Evolutionary conservation across 1,284 basidiomycete genomes (phyloP).

Genomic region (Hemileia vastatrix): DNA sequence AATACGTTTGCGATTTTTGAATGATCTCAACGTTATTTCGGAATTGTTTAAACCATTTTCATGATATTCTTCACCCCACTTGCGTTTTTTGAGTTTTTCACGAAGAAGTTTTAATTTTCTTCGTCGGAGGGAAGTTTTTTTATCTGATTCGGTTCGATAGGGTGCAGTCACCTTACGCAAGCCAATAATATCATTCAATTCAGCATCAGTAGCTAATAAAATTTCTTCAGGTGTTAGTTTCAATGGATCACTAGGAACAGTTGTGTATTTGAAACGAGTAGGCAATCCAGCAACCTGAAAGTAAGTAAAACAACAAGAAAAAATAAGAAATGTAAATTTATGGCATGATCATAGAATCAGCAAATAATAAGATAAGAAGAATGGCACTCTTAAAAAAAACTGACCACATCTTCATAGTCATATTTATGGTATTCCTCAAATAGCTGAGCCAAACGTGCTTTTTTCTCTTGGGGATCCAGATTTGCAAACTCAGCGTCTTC

Average conservation of each 20-base stretch:
- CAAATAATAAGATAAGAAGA: neutral
- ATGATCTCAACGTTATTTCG: slow-evolving; percentile 26
- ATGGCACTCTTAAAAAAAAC: no score
- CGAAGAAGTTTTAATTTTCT: slow-evolving; percentile 68
- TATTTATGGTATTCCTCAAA: slow-evolving; percentile 82
- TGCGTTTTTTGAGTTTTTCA: slow-evolving; percentile 50
- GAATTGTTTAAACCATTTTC: slow-evolving; percentile 28
- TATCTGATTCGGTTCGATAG: slow-evolving; percentile 54
- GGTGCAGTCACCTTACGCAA: slow-evolving; percentile 86
- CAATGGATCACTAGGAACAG: slow-evolving; percentile 59
- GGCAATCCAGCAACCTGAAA: slow-evolving; percentile 71
- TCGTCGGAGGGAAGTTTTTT: slow-evolving; percentile 55
- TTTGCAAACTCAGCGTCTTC: slow-evolving; percentile 41
- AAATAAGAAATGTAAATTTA: neutral
- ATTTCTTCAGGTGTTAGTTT: slow-evolving; percentile 78
- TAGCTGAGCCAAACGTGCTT: slow-evolving; percentile 59
- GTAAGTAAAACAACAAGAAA: slow-evolving; percentile 16
- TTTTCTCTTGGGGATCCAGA: slow-evolving; percentile 34
- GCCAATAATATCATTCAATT: slow-evolving; percentile 81
- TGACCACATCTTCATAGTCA: slow-evolving; percentile 90
- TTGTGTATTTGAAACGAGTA: slow-evolving; percentile 85
- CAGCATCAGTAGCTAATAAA: slow-evolving; percentile 79
- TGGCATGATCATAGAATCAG: neutral
- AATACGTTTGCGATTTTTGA: slow-evolving; percentile 20
- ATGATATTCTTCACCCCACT: slow-evolving; percentile 48